Evolutionary conservation across 306 rosid genomes (phyloP), one percentile per base, ranked within the genome.

Genomic region (Rosa chinensis): DNA sequence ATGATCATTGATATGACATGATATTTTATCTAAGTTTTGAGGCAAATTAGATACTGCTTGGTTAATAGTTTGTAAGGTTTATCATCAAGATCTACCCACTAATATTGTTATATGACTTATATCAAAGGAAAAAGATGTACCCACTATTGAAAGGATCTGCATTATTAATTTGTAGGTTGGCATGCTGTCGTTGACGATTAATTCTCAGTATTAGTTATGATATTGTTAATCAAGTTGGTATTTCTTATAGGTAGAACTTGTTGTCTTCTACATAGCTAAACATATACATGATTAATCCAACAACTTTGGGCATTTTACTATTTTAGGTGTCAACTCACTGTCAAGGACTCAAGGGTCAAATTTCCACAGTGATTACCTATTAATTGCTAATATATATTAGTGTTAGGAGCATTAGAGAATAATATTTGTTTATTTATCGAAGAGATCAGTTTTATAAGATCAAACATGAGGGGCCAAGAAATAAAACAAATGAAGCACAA

Each of bases 271-370:
- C 8, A n/a, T 10, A 21, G 42, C 39, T 74, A 56, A 16, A 74
- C 47, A 8, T 11, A 42, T 21, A 53, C 44, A 53, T 59, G 4
- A 44, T 75, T 10, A 42, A 55, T 45, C 20, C 70, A 61, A 75
- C 43, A 14, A 47, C 58, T 5, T 3, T 10, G 0, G 28, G 44
- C 6, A 61, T 59, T 61, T 28, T 28, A 28, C 32, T 28, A 28
- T 28, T 28, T 43, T 63, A 47, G 79, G 62, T 76, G 79, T 76
- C 79, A 63, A 61, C 72, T 76, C 79, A 32, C 63, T 63, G 71
- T 62, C 79, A 76, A 28, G 32, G 32, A 28, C 32, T 28, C 32
- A 1, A 28, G 47, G 59, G 39, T 17, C 79, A 17, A 45, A 44
- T 61, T 14, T 23, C 12, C 12, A 6, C n/a, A 44, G 59, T 10